A percentile compares a stretch with the other conserved stretches of the same genome.
phyloP scores from a whole-genome alignment of 768 basidiomycete genomes.

The Boletus coccyginus region DNA sequence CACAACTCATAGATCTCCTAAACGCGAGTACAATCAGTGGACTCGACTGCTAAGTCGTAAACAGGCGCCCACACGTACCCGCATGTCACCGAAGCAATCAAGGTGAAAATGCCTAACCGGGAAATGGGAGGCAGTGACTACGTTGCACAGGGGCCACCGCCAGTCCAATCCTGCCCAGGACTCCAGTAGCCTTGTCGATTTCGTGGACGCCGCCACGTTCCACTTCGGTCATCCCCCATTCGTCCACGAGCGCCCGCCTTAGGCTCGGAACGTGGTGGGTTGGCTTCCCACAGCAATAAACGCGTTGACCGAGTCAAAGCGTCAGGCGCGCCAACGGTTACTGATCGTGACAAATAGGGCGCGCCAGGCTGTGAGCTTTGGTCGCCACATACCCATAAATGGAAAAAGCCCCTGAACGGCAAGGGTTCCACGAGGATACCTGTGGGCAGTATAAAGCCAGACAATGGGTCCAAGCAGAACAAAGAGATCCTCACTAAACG shows the following conservation, averaged over 20 bases:
- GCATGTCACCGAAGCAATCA: conserved; percentile 1
- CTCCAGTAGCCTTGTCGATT: not conserved
- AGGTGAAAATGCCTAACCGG: not conserved
- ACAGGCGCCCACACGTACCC: conserved; percentile 11
- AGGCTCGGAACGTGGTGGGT: not conserved
- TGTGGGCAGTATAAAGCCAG: conserved; percentile 16
- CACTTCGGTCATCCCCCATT: not conserved
- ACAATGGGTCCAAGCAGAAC: conserved; percentile 19
- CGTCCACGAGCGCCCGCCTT: not conserved
- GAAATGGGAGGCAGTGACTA: not conserved
- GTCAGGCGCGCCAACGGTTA: not conserved
- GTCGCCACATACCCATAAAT: conserved; percentile 20
- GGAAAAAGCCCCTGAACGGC: conserved; percentile 23
- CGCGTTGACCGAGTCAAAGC: conserved; percentile 21
- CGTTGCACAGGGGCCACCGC: not conserved
- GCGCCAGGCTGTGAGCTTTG: conserved; percentile 14
- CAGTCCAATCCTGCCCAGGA: no score
- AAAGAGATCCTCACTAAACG: conserved; percentile 8
- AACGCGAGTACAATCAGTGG: not conserved
- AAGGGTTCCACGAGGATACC: conserved; percentile 11
- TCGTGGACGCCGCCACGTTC: not conserved
- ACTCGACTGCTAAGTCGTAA: not conserved
- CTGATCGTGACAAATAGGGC: not conserved
- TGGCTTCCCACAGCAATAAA: not conserved
- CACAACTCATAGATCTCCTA: not conserved